Evolutionary conservation across 768 basidiomycete genomes (phyloP).

Genomic region (Fomitopsis serialis): DNA sequence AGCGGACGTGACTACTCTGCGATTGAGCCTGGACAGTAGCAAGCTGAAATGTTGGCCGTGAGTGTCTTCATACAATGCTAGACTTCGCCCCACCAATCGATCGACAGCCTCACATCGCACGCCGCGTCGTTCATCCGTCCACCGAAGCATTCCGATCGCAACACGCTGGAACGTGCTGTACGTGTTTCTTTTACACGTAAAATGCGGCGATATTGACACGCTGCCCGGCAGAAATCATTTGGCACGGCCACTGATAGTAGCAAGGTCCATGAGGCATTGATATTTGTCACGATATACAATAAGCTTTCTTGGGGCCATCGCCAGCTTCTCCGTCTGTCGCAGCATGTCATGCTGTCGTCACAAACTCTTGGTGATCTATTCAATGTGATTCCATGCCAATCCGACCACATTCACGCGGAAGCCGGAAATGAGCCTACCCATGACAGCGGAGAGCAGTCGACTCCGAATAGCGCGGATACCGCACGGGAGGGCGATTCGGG

Average conservation of each 20-base stretch:
- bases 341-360: conserved; percentile 64
- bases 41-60: conserved; percentile 61
- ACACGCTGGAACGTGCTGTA: conserved; percentile 25
- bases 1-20: conserved; percentile 43
- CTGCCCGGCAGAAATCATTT: conserved; percentile 12
- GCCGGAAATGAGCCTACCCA: conserved; percentile 25
- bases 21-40: conserved; percentile 45
- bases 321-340: conserved; percentile 56
- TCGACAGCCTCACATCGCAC: conserved; percentile 41
- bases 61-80: conserved; percentile 17
- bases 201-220: conserved; percentile 3
- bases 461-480: background rate
- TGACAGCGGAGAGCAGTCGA: conserved; percentile 27
- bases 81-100: background rate
- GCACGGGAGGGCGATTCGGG: conserved; percentile 21
- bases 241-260: conserved; percentile 5
- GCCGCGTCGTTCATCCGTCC: conserved; percentile 59
- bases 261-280: conserved; percentile 34
- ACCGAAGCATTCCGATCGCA: conserved; percentile 62
- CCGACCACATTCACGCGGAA: conserved; percentile 47
- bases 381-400: conserved; percentile 54
- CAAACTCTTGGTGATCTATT: conserved; percentile 67
- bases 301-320: conserved; percentile 58
- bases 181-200: background rate
- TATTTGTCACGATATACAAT: conserved; percentile 58